Conservation (phyloP, 176 grass and related monocot genomes). For the Ensete glaucum region DNA sequence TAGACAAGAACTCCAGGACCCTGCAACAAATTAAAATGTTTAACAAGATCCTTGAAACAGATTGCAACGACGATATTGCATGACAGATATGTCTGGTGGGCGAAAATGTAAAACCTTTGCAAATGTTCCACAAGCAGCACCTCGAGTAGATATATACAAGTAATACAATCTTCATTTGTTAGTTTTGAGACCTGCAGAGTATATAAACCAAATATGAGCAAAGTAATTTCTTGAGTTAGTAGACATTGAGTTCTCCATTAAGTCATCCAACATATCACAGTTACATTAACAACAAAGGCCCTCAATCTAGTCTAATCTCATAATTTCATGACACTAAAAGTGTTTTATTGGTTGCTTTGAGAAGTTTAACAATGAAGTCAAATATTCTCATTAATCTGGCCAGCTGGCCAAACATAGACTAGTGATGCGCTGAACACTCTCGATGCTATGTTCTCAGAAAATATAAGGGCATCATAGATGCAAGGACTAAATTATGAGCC, state of each 20-base stretch:
- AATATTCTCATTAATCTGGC: no score
- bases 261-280: background rate
- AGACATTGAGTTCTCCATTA: background rate
- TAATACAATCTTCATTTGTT: conserved; percentile 77
- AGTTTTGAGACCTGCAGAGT: conserved; percentile 64
- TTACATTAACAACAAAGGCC: background rate
- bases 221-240: background rate
- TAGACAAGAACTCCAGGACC: conserved; percentile 62
- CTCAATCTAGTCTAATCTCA: background rate
- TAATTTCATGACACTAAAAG: no score
- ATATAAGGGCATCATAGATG: background rate
- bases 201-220: background rate
- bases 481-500: background rate
- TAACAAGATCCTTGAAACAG: background rate
- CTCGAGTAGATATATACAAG: conserved; percentile 63
- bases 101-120: conserved; percentile 39
- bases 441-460: background rate
- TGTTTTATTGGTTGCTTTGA: no score
- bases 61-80: background rate
- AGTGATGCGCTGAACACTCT: background rate
- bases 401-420: background rate
- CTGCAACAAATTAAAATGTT: conserved; percentile 42
- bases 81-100: background rate
- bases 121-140: conserved; percentile 69
- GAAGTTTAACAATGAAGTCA: no score